These are phyloP conservation scores for Lentinula edodes DNA, from an alignment of 768 basidiomycete species.

Conservation along the genomic window DNA sequence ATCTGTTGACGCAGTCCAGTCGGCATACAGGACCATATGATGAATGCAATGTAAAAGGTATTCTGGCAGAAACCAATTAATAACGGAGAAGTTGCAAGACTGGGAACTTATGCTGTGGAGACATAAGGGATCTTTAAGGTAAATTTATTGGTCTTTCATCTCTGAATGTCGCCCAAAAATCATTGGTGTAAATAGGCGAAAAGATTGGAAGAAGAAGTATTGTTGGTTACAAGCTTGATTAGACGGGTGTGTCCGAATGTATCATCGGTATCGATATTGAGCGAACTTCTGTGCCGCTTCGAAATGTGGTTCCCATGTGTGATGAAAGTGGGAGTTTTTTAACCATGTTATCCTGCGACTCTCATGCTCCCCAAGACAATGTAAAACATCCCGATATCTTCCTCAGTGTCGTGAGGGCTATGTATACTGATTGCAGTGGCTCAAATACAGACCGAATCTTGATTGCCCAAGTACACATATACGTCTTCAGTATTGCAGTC, in stretches of 20 bases:
- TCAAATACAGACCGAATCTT: too few species aligned
- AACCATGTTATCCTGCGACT: too few species aligned
- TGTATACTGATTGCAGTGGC: too few species aligned
- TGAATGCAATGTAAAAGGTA: conserved; percentile 46
- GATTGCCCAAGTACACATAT: too few species aligned
- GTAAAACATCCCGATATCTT: too few species aligned
- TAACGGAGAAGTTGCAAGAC: conserved; percentile 61
- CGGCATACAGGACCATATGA: conserved; percentile 62
- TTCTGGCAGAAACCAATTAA: conserved; percentile 58
- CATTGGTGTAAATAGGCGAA: conserved; percentile 64
- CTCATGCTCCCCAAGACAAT: too few species aligned
- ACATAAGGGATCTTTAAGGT: conserved; percentile 91
- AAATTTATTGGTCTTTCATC: conserved; percentile 14
- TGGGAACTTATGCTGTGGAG: conserved; percentile 78
- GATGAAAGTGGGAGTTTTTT: too few species aligned
- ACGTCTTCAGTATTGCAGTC: too few species aligned
- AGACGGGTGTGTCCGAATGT: conserved; percentile 14
- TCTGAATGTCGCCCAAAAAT: background rate
- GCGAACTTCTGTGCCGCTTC: too few species aligned
- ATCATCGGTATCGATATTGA: too few species aligned
- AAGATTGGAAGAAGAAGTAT: conserved; percentile 77
- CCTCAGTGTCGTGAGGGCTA: too few species aligned
- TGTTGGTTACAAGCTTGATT: conserved; percentile 71
- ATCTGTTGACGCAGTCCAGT: conserved; percentile 43
- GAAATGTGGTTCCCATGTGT: too few species aligned